Base-by-base conservation (phyloP, 2,329 filamentous ascomycete species). In the Elsinoe fawcettii region DNA sequence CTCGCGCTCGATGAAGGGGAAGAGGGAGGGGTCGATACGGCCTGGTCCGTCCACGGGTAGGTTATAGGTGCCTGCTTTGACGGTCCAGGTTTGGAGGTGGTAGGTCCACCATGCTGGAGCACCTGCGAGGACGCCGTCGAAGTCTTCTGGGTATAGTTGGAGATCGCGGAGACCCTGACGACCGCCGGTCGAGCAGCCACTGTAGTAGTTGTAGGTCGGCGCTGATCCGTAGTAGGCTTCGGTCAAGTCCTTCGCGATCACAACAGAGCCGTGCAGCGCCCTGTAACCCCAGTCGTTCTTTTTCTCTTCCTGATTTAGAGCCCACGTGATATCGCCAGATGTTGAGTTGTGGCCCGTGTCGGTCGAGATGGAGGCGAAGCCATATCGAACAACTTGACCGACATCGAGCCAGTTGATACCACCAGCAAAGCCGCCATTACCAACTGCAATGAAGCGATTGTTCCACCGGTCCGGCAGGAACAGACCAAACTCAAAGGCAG, bases 121-220 rank as follows among this genome's bases (percentile, higher is more conserved):
- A 7, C 79, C 79, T 12, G 79, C 75, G 1, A 83, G 64, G 8
- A 80, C 72, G 18, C 81, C 81, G 61, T 83, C 79, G 57, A 83
- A 83, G 59, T 83, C 80, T 0, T 76, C 70, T 0, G 82, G 80
- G 59, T 75, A 82, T 12, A 69, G 64, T 61, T 84, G 75, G 0
- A 78, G 75, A 5, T 76, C 74, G 55, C 78, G 79, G 32, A 81
- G 69, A 2, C 80, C 82, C 69, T 84, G 79, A 0, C 81, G 72
- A 0, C 82, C 81, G 5, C 83, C 82, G 0, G 79, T 77, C 0
- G 80, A 83, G 63, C 82, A 84, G 6, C 82, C 82, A 2, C 77
- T 64, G 60, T 77, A 84, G 66, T 84, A 84, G 5, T 74, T 76
- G 55, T 75, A 77, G 11, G 68, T 65, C 1, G 73, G 70, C 0